These are phyloP conservation scores for Parachlorella kessleri DNA, from an alignment of 139 green algal species.

Conservation along the genomic window DNA sequence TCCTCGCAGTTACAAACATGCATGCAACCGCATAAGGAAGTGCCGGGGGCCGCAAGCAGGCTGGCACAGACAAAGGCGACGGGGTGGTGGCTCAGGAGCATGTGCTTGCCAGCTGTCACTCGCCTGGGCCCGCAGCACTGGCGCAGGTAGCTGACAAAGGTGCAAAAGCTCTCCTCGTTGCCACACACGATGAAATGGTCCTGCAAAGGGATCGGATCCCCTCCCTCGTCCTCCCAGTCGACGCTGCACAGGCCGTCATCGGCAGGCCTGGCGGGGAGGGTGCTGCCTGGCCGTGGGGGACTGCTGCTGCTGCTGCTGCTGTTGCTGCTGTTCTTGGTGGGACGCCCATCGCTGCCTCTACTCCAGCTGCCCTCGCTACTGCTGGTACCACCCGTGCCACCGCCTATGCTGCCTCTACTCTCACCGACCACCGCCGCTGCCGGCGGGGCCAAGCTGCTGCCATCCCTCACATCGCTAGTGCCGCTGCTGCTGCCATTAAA, in stretches of 20 bases:
- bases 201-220: conserved; percentile 4
- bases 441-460: too few species aligned
- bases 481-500: background rate
- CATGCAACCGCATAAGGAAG: too few species aligned
- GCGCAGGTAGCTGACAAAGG: conserved; percentile 32
- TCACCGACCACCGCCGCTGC: too few species aligned
- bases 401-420: background rate
- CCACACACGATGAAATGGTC: conserved; percentile 66
- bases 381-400: background rate
- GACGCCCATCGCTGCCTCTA: background rate
- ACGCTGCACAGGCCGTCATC: background rate
- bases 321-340: background rate
- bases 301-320: background rate
- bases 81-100: too few species aligned
- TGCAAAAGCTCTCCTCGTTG: conserved; percentile 43
- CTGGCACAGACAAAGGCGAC: too few species aligned
- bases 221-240: background rate
- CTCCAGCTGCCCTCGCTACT: background rate
- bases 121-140: background rate
- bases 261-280: background rate
- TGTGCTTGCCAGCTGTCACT: too few species aligned
- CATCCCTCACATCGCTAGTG: too few species aligned
- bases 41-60: too few species aligned
- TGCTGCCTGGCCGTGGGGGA: background rate
- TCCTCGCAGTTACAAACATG: too few species aligned